A percentile compares a stretch with the other conserved stretches of the same genome.
Evolutionary conservation across 352 stramenopile genomes (phyloP).

Genomic region (Globisporangium uncinulatum): DNA sequence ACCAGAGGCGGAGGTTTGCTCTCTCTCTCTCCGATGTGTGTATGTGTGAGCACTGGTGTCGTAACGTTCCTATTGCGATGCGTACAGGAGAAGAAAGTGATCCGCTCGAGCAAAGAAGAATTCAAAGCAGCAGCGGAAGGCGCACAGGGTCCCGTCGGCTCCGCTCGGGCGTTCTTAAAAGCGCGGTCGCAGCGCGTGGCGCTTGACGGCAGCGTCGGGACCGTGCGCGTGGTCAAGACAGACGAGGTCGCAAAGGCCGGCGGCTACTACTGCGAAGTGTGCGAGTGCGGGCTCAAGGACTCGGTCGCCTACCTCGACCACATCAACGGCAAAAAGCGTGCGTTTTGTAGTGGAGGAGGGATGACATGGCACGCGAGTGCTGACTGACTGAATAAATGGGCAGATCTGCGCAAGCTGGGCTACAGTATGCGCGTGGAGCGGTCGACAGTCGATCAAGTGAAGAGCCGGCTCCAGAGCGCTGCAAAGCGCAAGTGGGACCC

Average conservation of each 20-base stretch:
- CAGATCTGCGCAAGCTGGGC: slow-evolving; percentile 87
- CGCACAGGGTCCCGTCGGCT: slow-evolving; percentile 54
- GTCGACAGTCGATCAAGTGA: slow-evolving; percentile 82
- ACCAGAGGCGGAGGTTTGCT: slow-evolving; percentile 36
- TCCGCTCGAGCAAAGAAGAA: slow-evolving; percentile 69
- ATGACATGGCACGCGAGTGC: background rate
- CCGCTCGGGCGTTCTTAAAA: slow-evolving; percentile 71
- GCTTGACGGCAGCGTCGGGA: slow-evolving; percentile 81
- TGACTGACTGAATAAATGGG: slow-evolving; percentile 1
- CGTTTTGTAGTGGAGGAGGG: slow-evolving; percentile 15
- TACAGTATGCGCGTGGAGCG: slow-evolving; percentile 91
- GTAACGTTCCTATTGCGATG: no score
- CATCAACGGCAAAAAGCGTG: slow-evolving; percentile 94
- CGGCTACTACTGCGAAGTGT: slow-evolving; percentile 92
- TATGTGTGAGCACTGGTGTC: no score
- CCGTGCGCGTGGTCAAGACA: slow-evolving; percentile 82
- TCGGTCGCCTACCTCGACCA: slow-evolving; percentile 92
- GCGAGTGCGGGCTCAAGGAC: slow-evolving; percentile 90
- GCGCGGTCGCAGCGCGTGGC: slow-evolving; percentile 70
- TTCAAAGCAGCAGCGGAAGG: slow-evolving; percentile 67
- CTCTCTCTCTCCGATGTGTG: background rate
- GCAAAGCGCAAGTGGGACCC: slow-evolving; percentile 83
- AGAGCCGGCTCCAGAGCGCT: slow-evolving; percentile 75
- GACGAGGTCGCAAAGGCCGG: slow-evolving; percentile 72
- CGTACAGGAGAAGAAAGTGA: slow-evolving; percentile 54